Conservation (phyloP, 768 basidiomycete species). For the Kwoniella shandongensis region DNA sequence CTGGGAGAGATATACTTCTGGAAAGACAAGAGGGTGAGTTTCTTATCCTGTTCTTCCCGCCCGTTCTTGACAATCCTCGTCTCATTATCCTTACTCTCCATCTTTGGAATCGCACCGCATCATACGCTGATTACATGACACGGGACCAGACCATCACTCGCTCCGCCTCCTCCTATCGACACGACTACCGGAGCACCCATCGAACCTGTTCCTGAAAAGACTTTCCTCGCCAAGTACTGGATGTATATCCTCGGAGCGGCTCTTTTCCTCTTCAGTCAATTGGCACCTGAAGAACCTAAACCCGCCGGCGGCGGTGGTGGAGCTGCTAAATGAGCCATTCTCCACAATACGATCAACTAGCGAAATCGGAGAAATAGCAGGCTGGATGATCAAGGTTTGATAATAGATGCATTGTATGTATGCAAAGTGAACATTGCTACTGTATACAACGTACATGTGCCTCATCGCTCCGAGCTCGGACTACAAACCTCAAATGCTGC, state of each 20-base stretch:
- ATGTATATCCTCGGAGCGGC: slow-evolving; percentile 68
- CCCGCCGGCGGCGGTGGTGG: no score
- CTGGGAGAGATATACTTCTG: neutral
- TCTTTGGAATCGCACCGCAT: neutral
- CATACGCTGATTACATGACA: neutral
- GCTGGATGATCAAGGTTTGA: neutral
- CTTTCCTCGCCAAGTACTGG: slow-evolving; percentile 89
- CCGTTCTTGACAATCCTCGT: no score
- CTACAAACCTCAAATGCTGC: no score
- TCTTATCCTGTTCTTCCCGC: neutral
- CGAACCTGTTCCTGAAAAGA: slow-evolving; percentile 64
- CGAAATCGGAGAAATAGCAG: neutral
- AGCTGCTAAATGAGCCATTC: neutral
- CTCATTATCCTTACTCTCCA: neutral
- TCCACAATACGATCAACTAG: neutral
- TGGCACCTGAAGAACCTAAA: slow-evolving; percentile 30
- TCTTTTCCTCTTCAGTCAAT: slow-evolving; percentile 53
- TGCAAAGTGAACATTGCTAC: no score
- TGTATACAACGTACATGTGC: no score
- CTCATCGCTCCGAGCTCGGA: no score
- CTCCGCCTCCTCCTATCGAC: slow-evolving; percentile 32
- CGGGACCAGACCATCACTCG: slow-evolving; percentile 14
- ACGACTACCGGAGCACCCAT: slow-evolving; percentile 27
- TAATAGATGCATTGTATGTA: neutral
- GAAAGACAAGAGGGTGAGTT: slow-evolving; percentile 1